A percentile compares a stretch with the other conserved stretches of the same genome.
phyloP scores from a whole-genome alignment of 2,329 filamentous ascomycete genomes.

The Leptodontidium sp. region DNA sequence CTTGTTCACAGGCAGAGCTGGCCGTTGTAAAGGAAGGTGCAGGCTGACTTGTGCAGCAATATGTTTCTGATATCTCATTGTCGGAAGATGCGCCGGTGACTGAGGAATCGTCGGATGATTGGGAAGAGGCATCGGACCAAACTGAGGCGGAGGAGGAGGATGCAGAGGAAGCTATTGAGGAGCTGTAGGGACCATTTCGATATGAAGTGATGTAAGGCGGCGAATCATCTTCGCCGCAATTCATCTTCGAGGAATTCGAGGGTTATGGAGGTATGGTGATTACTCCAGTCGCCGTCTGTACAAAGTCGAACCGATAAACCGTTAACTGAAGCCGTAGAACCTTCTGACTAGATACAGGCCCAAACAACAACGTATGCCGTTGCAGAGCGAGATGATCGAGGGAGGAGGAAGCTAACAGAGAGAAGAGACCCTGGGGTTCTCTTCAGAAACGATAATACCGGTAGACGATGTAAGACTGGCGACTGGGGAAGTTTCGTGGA shows the following conservation, averaged over 20 bases:
- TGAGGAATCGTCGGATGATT: conserved; percentile 74
- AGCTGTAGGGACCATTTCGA: conserved; percentile 69
- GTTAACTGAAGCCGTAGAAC: conserved; percentile 50
- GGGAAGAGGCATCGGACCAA: conserved; percentile 73
- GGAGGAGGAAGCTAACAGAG: conserved; percentile 51
- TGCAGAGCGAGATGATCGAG: conserved; percentile 56
- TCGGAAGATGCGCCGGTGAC: conserved; percentile 50
- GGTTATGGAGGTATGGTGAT: conserved; percentile 40
- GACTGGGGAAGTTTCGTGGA: conserved; percentile 62
- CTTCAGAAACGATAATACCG: conserved; percentile 66
- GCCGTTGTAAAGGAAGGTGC: conserved; percentile 47
- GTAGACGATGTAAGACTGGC: conserved; percentile 68
- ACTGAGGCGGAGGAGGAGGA: conserved; percentile 80
- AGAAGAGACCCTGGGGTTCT: conserved; percentile 51
- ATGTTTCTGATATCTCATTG: conserved; percentile 54
- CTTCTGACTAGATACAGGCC: conserved; percentile 53
- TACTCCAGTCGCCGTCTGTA: conserved; percentile 65
- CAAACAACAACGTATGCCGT: conserved; percentile 46
- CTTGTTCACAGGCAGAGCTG: conserved; percentile 44
- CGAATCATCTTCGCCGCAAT: conserved; percentile 60
- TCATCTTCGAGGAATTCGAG: conserved; percentile 61
- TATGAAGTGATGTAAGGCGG: conserved; percentile 59
- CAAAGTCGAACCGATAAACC: conserved; percentile 59
- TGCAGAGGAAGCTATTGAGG: conserved; percentile 58
- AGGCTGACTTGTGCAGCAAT: conserved; percentile 47